These are phyloP conservation scores for Coleophoma cylindrospora DNA, from an alignment of 2,329 filamentous ascomycete species.

Conservation along the genomic window DNA sequence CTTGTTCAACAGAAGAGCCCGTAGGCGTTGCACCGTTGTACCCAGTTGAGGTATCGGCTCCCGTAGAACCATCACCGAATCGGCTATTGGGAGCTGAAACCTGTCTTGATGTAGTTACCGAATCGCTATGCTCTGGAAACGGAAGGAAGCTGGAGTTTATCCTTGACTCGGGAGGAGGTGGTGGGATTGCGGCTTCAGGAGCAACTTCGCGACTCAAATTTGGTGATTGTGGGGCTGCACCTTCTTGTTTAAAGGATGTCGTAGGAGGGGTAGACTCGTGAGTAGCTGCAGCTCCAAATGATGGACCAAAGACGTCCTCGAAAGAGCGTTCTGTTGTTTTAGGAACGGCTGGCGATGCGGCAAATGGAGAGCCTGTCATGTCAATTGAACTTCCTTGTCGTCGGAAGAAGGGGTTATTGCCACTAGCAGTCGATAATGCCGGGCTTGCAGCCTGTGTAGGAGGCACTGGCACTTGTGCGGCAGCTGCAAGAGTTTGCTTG, in stretches of 20 bases:
- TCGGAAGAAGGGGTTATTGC: conserved; percentile 94
- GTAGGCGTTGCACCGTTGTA: conserved; percentile 25
- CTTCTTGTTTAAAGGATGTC: conserved; percentile 54
- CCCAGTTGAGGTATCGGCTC: conserved; percentile 31
- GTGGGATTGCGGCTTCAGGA: conserved; percentile 44
- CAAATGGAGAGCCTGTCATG: conserved; percentile 43
- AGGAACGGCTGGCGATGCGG: conserved; percentile 28
- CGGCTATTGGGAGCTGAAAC: conserved; percentile 68
- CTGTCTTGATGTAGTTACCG: conserved; percentile 71
- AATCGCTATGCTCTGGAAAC: conserved; percentile 60
- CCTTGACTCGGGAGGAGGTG: conserved; percentile 69
- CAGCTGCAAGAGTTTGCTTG: conserved; percentile 45
- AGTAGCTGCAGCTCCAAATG: conserved; percentile 43
- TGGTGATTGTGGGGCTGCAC: conserved; percentile 51
- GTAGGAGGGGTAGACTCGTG: conserved; percentile 36
- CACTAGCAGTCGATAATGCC: conserved; percentile 61
- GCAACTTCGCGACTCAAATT: conserved; percentile 57
- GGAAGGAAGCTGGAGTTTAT: conserved; percentile 74
- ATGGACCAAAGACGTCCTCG: conserved; percentile 79
- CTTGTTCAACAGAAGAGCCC: conserved; percentile 20
- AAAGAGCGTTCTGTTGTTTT: conserved; percentile 62
- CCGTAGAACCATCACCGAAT: conserved; percentile 43
- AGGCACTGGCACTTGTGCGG: conserved; percentile 39
- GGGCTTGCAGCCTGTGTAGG: conserved; percentile 62
- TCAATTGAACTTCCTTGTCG: conserved; percentile 52